Percentiles rank a stretch among this genome's conserved stretches.
Conservation (phyloP, 176 grass and related monocot genomes). For the Eleusine coracana region DNA sequence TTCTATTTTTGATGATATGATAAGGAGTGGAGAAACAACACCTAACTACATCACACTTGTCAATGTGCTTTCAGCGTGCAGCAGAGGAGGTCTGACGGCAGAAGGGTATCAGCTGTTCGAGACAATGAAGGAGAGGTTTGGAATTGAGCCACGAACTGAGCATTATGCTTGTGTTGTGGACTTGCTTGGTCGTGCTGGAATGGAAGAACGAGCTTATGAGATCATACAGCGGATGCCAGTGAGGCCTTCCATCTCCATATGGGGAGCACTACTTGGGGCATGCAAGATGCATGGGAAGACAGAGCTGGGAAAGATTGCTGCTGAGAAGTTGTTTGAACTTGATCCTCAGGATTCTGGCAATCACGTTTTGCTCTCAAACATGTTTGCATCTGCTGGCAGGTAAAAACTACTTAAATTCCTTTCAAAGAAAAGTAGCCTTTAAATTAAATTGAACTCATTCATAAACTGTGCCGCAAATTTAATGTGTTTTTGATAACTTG, state of each 20-base stretch:
- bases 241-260: slow-evolving; percentile 68
- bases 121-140: slow-evolving; percentile 71
- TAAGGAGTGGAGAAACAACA: slow-evolving; percentile 41
- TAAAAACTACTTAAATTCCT: slow-evolving; percentile 29
- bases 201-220: slow-evolving; percentile 77
- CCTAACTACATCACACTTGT: slow-evolving; percentile 83
- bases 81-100: slow-evolving; percentile 71
- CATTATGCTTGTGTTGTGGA: slow-evolving; percentile 89
- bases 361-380: slow-evolving; percentile 82
- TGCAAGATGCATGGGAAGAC: slow-evolving; percentile 85
- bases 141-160: slow-evolving; percentile 65
- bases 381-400: slow-evolving; percentile 83
- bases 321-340: slow-evolving; percentile 77
- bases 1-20: slow-evolving; percentile 66
- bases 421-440: neutral
- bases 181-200: slow-evolving; percentile 76
- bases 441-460: neutral
- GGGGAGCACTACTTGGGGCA: slow-evolving; percentile 78
- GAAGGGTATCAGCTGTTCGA: slow-evolving; percentile 68
- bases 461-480: neutral
- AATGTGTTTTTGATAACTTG: slow-evolving; percentile 7
- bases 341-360: slow-evolving; percentile 80
- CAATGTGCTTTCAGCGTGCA: slow-evolving; percentile 68
- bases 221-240: slow-evolving; percentile 76
- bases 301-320: slow-evolving; percentile 71